These are phyloP conservation scores for Chlorencoelia australis DNA, from an alignment of 2,329 filamentous ascomycete species.

Conservation along the genomic window DNA sequence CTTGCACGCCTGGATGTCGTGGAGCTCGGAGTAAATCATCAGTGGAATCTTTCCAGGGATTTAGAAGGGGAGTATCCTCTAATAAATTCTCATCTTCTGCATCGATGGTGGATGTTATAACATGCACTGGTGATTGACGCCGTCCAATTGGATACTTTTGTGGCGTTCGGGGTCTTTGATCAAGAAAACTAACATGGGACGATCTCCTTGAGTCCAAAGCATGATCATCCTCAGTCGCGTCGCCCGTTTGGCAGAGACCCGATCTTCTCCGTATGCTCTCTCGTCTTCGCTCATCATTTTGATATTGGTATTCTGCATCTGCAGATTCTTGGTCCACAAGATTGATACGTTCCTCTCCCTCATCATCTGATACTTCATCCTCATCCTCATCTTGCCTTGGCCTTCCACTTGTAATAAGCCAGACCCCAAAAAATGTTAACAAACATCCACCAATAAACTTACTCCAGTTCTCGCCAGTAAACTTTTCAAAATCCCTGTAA, in stretches of 20 bases:
- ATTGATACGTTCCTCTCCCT: constrained; percentile 54
- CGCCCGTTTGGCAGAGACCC: constrained; percentile 9
- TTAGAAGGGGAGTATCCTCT: constrained; percentile 21
- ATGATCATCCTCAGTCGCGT: constrained; percentile 11
- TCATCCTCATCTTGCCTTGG: constrained; percentile 52
- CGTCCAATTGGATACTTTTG: constrained; percentile 17
- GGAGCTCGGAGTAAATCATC: constrained; percentile 15
- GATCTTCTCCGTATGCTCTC: constrained; percentile 7
- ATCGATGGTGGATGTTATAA: constrained; percentile 8
- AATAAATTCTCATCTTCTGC: constrained; percentile 5
- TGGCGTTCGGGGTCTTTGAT: constrained; percentile 16
- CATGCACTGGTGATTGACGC: constrained; percentile 12
- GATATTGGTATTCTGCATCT: constrained; percentile 9
- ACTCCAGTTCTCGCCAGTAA: constrained; percentile 57
- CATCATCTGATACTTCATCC: constrained; percentile 50
- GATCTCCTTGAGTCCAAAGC: constrained; percentile 14
- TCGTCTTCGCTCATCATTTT: constrained; percentile 9
- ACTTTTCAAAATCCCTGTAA: constrained; percentile 89
- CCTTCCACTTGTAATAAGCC: constrained; percentile 85
- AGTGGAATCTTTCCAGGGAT: constrained; percentile 20
- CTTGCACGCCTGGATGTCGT: constrained; percentile 17
- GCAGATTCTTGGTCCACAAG: constrained; percentile 41
- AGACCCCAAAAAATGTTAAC: constrained; percentile 93
- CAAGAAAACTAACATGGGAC: constrained; percentile 22
- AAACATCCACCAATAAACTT: constrained; percentile 89